Evolutionary conservation across 2,329 filamentous ascomycete species (phyloP).

Genomic region (Ascochyta fabae): DNA sequence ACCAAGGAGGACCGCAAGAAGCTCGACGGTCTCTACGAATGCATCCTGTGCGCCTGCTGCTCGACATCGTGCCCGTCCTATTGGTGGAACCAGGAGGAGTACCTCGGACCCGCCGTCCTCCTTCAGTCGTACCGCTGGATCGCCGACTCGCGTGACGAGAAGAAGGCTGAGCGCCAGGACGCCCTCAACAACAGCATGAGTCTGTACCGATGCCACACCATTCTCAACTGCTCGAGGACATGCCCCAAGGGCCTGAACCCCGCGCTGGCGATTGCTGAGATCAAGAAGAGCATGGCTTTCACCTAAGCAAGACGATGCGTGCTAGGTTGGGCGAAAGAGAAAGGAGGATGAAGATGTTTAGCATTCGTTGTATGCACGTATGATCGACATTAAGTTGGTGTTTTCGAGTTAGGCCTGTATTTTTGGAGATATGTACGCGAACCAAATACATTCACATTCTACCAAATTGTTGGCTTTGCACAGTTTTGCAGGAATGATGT

Average conservation of each 20-base stretch:
- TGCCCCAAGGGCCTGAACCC: slow-evolving; percentile 99
- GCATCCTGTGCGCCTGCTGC: slow-evolving; percentile 99
- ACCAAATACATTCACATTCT: slow-evolving; percentile 23
- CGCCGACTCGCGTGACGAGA: slow-evolving; percentile 91
- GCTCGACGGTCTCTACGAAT: slow-evolving; percentile 98
- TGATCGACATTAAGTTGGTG: slow-evolving; percentile 16
- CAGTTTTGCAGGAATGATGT: background rate
- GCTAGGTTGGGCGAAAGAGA: background rate
- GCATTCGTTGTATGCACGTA: slow-evolving; percentile 23
- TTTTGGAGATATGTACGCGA: slow-evolving; percentile 29
- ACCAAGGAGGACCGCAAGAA: slow-evolving; percentile 91
- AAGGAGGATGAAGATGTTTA: slow-evolving; percentile 1
- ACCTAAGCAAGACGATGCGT: slow-evolving; percentile 30
- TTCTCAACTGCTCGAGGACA: slow-evolving; percentile 96
- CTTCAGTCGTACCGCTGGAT: slow-evolving; percentile 99
- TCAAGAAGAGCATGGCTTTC: slow-evolving; percentile 94
- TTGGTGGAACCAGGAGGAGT: slow-evolving; percentile 99
- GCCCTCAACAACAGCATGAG: slow-evolving; percentile 98
- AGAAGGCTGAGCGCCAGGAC: slow-evolving; percentile 83
- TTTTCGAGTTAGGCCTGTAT: slow-evolving; percentile 24
- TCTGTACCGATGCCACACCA: slow-evolving; percentile 98
- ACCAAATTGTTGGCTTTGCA: background rate
- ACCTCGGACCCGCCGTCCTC: slow-evolving; percentile 94
- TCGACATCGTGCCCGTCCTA: slow-evolving; percentile 99
- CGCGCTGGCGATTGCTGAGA: slow-evolving; percentile 91